Evolutionary conservation across 2,329 filamentous ascomycete species (phyloP).

Genomic region (Fusarium verticillioides): DNA sequence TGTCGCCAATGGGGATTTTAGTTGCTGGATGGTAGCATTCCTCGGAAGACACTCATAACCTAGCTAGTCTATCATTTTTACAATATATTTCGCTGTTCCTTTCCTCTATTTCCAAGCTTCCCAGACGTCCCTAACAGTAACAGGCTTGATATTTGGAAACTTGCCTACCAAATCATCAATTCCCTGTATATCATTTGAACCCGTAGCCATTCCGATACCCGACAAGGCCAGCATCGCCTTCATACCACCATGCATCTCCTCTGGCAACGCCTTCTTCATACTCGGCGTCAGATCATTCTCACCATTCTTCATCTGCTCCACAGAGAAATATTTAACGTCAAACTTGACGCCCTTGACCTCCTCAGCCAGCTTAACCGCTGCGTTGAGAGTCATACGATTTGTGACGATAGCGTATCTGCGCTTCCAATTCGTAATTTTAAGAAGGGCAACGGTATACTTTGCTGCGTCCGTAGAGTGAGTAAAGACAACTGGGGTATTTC

Average conservation of each 20-base stretch:
- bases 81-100: accelerated
- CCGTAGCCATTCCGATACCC: background rate
- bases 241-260: background rate
- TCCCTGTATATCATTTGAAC: background rate
- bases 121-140: background rate
- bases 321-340: background rate
- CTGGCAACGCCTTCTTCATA: background rate
- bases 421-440: background rate
- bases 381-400: background rate
- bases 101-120: background rate
- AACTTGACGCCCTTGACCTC: background rate
- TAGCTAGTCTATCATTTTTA: too few species aligned
- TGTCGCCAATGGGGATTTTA: conserved; percentile 11
- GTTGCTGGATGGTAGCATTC: too few species aligned
- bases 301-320: background rate
- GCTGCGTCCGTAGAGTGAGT: background rate
- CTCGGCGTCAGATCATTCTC: background rate
- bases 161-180: background rate
- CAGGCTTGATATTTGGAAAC: background rate
- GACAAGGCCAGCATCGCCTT: background rate
- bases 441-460: background rate
- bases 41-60: too few species aligned
- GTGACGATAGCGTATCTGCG: background rate
- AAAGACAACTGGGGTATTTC: background rate
- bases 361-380: background rate